These are phyloP conservation scores for Sporothrix pallida DNA, from an alignment of 2,329 filamentous ascomycete species.

Conservation along the genomic window DNA sequence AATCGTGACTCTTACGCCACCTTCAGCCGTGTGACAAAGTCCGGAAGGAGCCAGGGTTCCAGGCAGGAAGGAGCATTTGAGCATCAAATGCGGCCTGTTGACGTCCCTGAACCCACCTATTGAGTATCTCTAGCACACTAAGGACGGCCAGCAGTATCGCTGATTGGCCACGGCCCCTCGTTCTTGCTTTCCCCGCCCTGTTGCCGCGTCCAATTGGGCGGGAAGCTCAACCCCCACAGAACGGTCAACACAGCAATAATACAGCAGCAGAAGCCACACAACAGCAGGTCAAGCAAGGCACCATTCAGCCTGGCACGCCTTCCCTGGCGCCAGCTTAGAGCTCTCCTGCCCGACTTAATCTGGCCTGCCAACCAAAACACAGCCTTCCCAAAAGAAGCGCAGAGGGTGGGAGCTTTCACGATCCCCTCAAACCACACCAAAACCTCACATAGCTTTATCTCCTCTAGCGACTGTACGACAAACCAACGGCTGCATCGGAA, in stretches of 20 bases:
- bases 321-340: not conserved
- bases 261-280: not conserved
- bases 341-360: constrained; percentile 12
- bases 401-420: not conserved
- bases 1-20: constrained; percentile 27
- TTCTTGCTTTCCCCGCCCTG: constrained; percentile 25
- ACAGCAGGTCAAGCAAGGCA: not conserved
- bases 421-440: constrained; percentile 12
- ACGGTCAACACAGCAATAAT: not conserved
- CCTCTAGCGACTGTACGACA: not conserved
- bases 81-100: not conserved
- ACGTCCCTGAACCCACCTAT: not conserved
- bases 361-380: constrained; percentile 11
- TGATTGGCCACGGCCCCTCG: constrained; percentile 28
- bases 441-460: not conserved
- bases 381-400: not conserved
- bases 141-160: not conserved
- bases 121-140: not conserved
- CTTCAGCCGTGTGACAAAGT: constrained; percentile 15
- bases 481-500: not conserved
- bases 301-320: not conserved
- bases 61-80: not conserved
- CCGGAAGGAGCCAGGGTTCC: not conserved
- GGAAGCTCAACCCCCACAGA: constrained; percentile 14
- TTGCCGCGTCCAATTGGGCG: not conserved